Base-by-base conservation (phyloP, 768 basidiomycete species). In the Xerocomellus amylosporus region DNA sequence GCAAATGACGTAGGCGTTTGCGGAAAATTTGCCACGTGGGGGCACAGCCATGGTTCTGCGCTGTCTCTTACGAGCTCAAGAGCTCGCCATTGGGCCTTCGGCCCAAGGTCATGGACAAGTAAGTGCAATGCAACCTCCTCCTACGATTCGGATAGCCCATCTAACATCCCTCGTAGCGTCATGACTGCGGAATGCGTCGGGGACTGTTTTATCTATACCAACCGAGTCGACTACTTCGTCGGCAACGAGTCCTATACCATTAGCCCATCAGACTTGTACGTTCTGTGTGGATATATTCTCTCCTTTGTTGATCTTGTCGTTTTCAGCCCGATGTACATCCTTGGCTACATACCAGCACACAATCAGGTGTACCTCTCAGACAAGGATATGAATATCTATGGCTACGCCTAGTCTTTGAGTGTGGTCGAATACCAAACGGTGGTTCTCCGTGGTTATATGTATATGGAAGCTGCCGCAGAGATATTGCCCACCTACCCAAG, bases 121-220 rank as follows among this genome's bases (percentile, higher is more conserved):
- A 61, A 58, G 79, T 73, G 9, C 52, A 30, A 60, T n/a, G n/a
- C n/a, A n/a, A n/a, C n/a, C n/a, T n/a, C 65, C 46, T 66, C 63
- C 49, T 67, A 22, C 19, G 64, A 39, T 45, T 24, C 7, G 31
- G 15, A n/a, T 14, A 33, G 14, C 7, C n/a, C 15, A 6, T 24
- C 54, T 54, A 9, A 55, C 36, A 17, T 62, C 53, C 15, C 37
- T 42, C 22, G 9, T 52, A 96, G 92, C 51, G 85, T 98, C 49
- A 90, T 85, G 76, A 97, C 97, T 0, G 91, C 84, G n/a, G 96
- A 95, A 76, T 99, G 97, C 96, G 84, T 98, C 39, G 97, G 96
- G 49, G 97, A 99, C 71, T 99, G 96, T 72, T 92, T 99, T 74
- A 88, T 98, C 65, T 98, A 97, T 75, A 98, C 94, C 47, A 98